A percentile compares a stretch with the other conserved stretches of the same genome.
phyloP scores from a whole-genome alignment of 768 basidiomycete genomes.

The Boletus eberwhitei region DNA sequence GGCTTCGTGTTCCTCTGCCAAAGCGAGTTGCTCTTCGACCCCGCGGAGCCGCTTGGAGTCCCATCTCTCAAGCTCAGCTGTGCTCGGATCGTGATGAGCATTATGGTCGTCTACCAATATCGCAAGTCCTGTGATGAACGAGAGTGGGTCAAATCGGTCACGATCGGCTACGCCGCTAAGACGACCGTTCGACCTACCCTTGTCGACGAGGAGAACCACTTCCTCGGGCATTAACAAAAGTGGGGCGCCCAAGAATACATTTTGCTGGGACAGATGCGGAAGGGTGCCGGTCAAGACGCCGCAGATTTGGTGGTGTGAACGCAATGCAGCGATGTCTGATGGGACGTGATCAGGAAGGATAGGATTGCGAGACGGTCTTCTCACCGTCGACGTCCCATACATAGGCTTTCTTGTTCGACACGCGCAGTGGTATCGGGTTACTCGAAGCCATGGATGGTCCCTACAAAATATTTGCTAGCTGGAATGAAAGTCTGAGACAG shows the following conservation, averaged over 20 bases:
- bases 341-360: slow-evolving; percentile 6
- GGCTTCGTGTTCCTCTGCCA: slow-evolving; percentile 47
- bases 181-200: slow-evolving; percentile 45
- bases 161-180: neutral
- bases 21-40: slow-evolving; percentile 46
- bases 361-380: slow-evolving; percentile 2
- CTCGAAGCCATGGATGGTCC: slow-evolving; percentile 7
- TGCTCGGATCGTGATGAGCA: slow-evolving; percentile 51
- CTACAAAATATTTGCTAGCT: neutral
- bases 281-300: slow-evolving; percentile 88
- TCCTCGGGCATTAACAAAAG: slow-evolving; percentile 89
- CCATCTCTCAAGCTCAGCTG: slow-evolving; percentile 51
- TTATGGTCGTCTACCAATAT: slow-evolving; percentile 69
- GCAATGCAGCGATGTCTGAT: slow-evolving; percentile 75
- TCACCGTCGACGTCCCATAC: slow-evolving; percentile 88
- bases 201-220: slow-evolving; percentile 80
- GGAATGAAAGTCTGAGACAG: too few relatives aligned
- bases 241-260: slow-evolving; percentile 93
- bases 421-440: slow-evolving; percentile 52
- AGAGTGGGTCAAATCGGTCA: neutral
- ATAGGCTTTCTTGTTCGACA: slow-evolving; percentile 77
- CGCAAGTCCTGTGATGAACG: slow-evolving; percentile 57
- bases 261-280: slow-evolving; percentile 93
- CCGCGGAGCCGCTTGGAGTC: slow-evolving; percentile 44
- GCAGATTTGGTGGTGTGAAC: slow-evolving; percentile 77